Percentiles rank a stretch among this genome's conserved stretches.
Conservation (phyloP, 2,329 filamentous ascomycete genomes). For the Penicillium occitanis region DNA sequence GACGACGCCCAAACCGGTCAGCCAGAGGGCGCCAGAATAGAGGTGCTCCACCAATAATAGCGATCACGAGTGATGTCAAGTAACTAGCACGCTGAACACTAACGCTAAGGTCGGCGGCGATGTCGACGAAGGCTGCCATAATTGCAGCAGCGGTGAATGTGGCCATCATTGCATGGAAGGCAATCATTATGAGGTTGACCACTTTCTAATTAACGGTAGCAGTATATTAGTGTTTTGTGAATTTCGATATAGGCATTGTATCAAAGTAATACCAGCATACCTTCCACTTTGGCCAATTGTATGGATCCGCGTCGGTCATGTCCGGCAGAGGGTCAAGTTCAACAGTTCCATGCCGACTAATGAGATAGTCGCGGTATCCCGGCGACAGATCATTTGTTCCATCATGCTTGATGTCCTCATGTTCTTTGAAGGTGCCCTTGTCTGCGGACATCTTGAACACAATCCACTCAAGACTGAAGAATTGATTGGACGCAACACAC, state of each 20-base stretch:
- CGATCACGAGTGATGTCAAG: conserved; percentile 35
- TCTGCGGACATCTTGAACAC: not conserved
- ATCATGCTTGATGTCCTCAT: not conserved
- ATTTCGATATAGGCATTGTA: too few relatives aligned
- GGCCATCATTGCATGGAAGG: conserved; percentile 49
- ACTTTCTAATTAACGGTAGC: not conserved
- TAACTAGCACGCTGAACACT: conserved; percentile 54
- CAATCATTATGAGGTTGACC: not conserved
- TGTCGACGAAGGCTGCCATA: conserved; percentile 55
- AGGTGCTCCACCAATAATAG: not conserved
- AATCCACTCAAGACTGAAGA: too few relatives aligned
- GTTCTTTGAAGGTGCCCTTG: not conserved
- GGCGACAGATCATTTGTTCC: not conserved
- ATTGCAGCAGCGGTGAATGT: conserved; percentile 57
- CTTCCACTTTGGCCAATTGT: not conserved
- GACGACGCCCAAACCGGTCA: not conserved
- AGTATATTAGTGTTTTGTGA: not conserved
- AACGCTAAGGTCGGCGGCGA: conserved; percentile 52
- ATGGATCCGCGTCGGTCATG: not conserved
- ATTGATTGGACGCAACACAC: not conserved
- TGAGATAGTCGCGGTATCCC: not conserved
- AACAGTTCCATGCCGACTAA: not conserved
- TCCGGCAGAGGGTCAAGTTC: not conserved
- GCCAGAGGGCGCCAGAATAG: not conserved
- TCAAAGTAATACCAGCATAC: not conserved